phyloP scores from a whole-genome alignment of 257 asterid genomes.

The Fraxinus quadrangulata region DNA sequence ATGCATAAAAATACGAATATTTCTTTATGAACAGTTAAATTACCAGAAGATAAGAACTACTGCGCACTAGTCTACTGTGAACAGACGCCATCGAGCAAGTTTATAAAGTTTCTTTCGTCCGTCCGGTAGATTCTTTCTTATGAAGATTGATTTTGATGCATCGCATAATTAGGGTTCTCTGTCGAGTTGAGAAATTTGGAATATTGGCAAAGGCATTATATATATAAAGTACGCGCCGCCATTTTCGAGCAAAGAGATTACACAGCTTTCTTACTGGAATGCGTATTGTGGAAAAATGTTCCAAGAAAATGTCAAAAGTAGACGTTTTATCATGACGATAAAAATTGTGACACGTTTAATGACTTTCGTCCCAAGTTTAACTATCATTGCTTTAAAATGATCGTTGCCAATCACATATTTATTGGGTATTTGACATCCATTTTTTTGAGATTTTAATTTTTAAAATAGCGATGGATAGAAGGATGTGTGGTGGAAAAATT shows the following conservation, averaged over 20 bases:
- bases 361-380: no score
- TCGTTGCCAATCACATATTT: no score
- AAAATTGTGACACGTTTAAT: neutral
- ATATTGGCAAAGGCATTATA: neutral
- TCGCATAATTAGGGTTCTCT: slow-evolving; percentile 28
- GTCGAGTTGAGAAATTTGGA: slow-evolving; percentile 5
- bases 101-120: neutral
- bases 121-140: neutral
- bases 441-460: no score
- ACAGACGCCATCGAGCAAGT: slow-evolving; percentile 35
- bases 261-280: neutral
- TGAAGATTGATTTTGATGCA: slow-evolving; percentile 10
- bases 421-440: no score
- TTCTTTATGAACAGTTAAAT: neutral
- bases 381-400: no score
- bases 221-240: neutral
- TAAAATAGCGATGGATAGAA: no score
- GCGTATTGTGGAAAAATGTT: no score
- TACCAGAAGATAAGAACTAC: slow-evolving; percentile 49
- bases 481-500: no score
- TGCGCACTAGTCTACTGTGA: slow-evolving; percentile 47
- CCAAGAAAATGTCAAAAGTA: no score
- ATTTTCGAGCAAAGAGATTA: neutral
- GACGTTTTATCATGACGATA: neutral
- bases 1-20: neutral